phyloP scores from a whole-genome alignment of 352 stramenopile genomes.

The Globisporangium echinulatum region DNA sequence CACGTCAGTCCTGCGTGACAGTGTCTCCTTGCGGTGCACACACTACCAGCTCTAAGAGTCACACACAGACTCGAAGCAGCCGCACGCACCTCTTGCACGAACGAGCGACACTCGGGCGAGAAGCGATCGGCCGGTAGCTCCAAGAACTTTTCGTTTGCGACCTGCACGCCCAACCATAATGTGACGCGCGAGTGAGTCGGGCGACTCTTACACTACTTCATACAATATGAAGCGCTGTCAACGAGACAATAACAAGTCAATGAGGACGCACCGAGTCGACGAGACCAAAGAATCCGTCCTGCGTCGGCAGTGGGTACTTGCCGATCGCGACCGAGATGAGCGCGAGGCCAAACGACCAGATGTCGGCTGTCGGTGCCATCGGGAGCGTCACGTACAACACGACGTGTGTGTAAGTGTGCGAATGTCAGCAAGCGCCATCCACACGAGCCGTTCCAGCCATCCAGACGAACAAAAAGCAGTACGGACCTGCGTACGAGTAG shows the following conservation, averaged over 20 bases:
- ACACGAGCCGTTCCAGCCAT: neutral
- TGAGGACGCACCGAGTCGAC: conserved; percentile 49
- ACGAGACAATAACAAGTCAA: neutral
- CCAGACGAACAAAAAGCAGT: neutral
- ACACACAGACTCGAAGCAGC: neutral
- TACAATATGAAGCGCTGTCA: too few species aligned
- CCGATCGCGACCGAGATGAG: conserved; percentile 76
- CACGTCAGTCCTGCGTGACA: too few species aligned
- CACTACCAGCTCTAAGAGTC: too few species aligned
- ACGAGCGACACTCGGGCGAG: conserved; percentile 64
- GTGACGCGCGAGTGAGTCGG: too few species aligned
- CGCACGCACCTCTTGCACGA: conserved; percentile 49
- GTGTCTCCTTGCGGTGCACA: too few species aligned
- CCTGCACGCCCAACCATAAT: conserved; percentile 19
- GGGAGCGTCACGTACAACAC: too few species aligned
- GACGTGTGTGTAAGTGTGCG: too few species aligned
- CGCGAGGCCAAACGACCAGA: conserved; percentile 81
- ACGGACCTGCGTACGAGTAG: conserved; percentile 82
- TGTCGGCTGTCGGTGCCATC: conserved; percentile 29
- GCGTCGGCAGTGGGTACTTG: conserved; percentile 77
- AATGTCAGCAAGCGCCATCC: conserved; percentile 9
- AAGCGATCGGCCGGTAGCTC: conserved; percentile 56
- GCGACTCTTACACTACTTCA: too few species aligned
- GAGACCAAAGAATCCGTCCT: conserved; percentile 86
- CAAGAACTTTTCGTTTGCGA: conserved; percentile 72